Percentiles rank a stretch among this genome's conserved stretches.
Evolutionary conservation across 257 asterid genomes (phyloP).

Genomic region (Leptodermis oblonga): DNA sequence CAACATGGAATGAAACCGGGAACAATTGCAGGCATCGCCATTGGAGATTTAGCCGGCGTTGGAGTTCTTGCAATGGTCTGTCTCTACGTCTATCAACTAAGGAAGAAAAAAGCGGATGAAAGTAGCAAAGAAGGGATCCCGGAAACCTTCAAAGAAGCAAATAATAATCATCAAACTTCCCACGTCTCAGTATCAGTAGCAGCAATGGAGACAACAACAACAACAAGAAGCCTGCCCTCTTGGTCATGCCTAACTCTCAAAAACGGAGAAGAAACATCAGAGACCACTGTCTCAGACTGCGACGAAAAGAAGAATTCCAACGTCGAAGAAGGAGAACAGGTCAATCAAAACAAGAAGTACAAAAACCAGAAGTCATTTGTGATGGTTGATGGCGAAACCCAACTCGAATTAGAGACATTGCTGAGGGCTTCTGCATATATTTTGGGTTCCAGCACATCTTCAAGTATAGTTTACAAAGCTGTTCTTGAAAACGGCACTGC

Average conservation of each 20-base stretch:
- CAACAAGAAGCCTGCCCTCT: conserved; percentile 22
- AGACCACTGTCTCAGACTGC: conserved; percentile 49
- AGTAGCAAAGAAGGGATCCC: conserved; percentile 26
- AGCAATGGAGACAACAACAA: conserved; percentile 26
- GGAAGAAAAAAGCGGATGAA: conserved; percentile 28
- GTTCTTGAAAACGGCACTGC: conserved; percentile 73
- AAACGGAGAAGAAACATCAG: conserved; percentile 56
- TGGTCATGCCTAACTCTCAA: conserved; percentile 56
- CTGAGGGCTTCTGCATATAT: conserved; percentile 85
- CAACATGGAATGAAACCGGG: conserved; percentile 57
- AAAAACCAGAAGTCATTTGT: conserved; percentile 43
- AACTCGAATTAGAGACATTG: conserved; percentile 58
- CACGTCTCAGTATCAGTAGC: conserved; percentile 24
- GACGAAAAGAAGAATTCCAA: conserved; percentile 31
- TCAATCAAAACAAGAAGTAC: conserved; percentile 6
- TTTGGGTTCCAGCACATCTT: conserved; percentile 63
- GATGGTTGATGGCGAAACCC: conserved; percentile 81
- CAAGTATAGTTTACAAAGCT: conserved; percentile 74
- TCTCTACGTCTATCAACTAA: conserved; percentile 47
- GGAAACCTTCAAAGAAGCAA: conserved; percentile 8
- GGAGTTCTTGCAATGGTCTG: conserved; percentile 58
- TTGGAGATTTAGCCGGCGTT: conserved; percentile 63
- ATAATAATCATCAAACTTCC: conserved; percentile 34
- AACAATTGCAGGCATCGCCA: conserved; percentile 54
- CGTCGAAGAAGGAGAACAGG: conserved; percentile 5